These are phyloP conservation scores for Erucastrum elatum DNA, from an alignment of 345 rosid genomes.

Conservation along the genomic window DNA sequence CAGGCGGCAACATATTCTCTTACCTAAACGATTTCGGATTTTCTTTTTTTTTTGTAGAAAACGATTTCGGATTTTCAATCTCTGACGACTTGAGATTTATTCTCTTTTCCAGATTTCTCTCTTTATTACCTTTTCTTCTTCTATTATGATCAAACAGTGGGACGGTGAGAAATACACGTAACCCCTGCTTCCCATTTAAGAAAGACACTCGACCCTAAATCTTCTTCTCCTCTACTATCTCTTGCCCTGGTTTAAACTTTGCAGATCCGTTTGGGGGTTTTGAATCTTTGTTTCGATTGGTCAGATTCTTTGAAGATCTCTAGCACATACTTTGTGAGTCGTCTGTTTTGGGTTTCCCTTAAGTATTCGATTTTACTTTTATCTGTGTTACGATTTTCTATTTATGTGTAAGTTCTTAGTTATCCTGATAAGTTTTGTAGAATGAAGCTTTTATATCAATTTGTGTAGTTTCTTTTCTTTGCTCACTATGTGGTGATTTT, in stretches of 20 bases:
- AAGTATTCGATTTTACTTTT: too few relatives aligned
- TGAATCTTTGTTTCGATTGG: too few relatives aligned
- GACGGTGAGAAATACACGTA: not conserved
- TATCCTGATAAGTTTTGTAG: too few relatives aligned
- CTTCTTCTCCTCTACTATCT: too few relatives aligned
- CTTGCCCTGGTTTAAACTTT: not conserved
- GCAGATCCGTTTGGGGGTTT: not conserved
- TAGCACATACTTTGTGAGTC: too few relatives aligned
- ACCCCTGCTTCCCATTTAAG: not conserved
- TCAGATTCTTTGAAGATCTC: too few relatives aligned
- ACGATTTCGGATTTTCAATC: not conserved
- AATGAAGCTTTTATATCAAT: too few relatives aligned
- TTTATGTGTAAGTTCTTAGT: not conserved
- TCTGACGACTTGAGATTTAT: not conserved
- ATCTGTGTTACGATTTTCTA: too few relatives aligned
- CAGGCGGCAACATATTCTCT: too few relatives aligned
- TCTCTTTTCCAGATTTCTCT: not conserved
- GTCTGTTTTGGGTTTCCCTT: too few relatives aligned
- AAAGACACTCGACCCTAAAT: too few relatives aligned
- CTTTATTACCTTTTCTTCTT: not conserved
- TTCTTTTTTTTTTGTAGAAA: too few relatives aligned
- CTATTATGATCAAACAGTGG: not conserved
- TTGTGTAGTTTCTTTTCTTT: not conserved
- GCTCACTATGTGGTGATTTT: not conserved
- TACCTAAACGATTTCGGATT: not conserved